Conservation (phyloP, 2,329 filamentous ascomycete species). For the Biscogniauxia mediterranea region DNA sequence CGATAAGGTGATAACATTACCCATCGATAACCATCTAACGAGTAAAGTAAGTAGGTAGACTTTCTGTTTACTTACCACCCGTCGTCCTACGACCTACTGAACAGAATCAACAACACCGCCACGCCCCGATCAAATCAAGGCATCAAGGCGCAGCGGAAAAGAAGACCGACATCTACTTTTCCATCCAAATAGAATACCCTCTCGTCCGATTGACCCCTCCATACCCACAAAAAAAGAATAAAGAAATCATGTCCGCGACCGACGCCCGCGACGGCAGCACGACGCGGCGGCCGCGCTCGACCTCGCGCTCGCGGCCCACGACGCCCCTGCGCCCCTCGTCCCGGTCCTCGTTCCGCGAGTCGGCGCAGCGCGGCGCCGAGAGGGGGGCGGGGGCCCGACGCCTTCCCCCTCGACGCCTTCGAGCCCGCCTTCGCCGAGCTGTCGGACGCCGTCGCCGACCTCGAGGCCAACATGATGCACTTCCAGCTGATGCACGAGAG, state of each 20-base stretch:
- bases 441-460: conserved; percentile 87
- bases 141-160: too few species aligned
- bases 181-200: too few species aligned
- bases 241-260: conserved; percentile 22
- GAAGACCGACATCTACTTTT: too few species aligned
- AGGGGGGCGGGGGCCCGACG: conserved; percentile 45
- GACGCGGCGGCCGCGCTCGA: conserved; percentile 28
- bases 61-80: background rate
- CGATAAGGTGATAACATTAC: background rate
- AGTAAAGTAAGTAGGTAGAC: background rate
- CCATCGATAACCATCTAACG: too few species aligned
- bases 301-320: conserved; percentile 68
- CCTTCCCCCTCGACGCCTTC: conserved; percentile 74
- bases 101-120: too few species aligned
- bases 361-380: conserved; percentile 56
- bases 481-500: conserved; percentile 97
- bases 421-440: conserved; percentile 93
- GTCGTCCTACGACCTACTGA: too few species aligned
- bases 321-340: conserved; percentile 90
- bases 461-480: conserved; percentile 97
- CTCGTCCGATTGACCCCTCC: too few species aligned
- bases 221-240: background rate
- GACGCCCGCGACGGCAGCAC: conserved; percentile 23
- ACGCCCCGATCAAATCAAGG: too few species aligned
- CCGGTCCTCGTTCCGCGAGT: conserved; percentile 82